Evolutionary conservation across 345 rosid species (phyloP).

Genomic region (Lagerstroemia speciosa): DNA sequence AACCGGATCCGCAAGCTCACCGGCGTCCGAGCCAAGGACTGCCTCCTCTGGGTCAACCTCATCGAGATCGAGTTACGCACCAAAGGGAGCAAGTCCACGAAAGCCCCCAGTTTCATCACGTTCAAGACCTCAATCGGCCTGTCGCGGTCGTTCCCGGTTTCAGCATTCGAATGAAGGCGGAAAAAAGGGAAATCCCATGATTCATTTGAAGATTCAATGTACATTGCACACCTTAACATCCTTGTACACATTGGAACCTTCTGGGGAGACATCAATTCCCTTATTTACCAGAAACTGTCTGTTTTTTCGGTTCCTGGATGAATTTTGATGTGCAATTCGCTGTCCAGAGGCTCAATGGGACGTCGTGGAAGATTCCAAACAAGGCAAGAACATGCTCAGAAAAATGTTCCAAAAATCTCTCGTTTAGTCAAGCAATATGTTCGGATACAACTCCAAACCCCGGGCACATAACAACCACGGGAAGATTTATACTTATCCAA

Average conservation of each 20-base stretch:
- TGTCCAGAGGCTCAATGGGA: not conserved
- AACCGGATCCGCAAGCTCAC: slow-evolving; percentile 57
- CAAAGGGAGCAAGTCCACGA: not conserved
- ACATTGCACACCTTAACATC: no score
- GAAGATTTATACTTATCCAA: not conserved
- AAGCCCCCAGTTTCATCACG: slow-evolving; percentile 30
- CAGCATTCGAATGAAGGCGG: slow-evolving; percentile 15
- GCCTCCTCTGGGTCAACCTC: slow-evolving; percentile 44
- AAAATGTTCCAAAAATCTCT: not conserved
- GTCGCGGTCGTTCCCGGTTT: slow-evolving; percentile 42
- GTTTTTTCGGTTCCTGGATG: not conserved
- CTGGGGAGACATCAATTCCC: no score
- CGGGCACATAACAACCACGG: no score
- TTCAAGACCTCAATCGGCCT: slow-evolving; percentile 61
- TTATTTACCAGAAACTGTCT: not conserved
- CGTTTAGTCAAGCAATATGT: not conserved
- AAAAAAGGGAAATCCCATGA: no score
- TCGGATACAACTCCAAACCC: not conserved
- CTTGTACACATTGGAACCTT: no score
- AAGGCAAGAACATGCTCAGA: slow-evolving; percentile 8
- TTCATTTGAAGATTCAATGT: no score
- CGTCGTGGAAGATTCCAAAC: not conserved
- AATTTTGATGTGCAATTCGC: not conserved
- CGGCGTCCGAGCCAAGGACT: slow-evolving; percentile 70
- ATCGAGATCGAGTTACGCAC: slow-evolving; percentile 36